Base-by-base conservation (phyloP, 768 basidiomycete genomes). In the Suillus variegatus region DNA sequence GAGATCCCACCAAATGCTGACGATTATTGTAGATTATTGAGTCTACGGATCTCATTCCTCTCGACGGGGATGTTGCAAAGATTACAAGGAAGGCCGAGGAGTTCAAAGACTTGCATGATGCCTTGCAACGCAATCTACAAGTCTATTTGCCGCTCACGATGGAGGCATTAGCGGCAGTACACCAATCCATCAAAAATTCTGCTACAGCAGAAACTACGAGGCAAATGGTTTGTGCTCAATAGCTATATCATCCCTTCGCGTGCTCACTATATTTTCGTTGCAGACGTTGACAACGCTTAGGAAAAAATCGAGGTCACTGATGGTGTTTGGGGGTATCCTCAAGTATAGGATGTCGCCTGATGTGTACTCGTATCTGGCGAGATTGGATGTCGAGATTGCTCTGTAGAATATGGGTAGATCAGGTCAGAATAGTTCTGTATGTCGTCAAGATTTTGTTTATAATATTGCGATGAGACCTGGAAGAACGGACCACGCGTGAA, bases 341-440 rank as follows among this genome's bases (percentile, higher is more conserved):
- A 91, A 93, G 71, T 96, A 95, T 75, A 86, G 94, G 66, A 89
- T 97, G 88, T 91, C 91, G 40, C 88, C 91, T 25, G 94, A 97
- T 74, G 89, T 95, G 66, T 95, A 96, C 78, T 90, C 90, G 40
- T 93, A 95, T 75, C 81, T 97, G 63, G 92, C 93, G 14, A 82
- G 93, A 65, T 73, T 94, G 68, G 94, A 95, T 69, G 93, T 95
- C 1, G 93, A 93, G 77, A 91, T 93, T 69, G 90, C 92, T 25
- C 80, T 93, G 71, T 93, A 63, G 64, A 28, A 43, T 46, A 46
- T 35, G 3, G 28, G 56, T 57, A 57, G 13, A 57, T n/a, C n/a
- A 25, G 13, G 38, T 40, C 22, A 58, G 25, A 20, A 41, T 55
- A 36, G 32, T 55, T 55, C 9, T 35, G 54, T 36, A 13, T 55